A percentile compares a stretch with the other conserved stretches of the same genome.
Evolutionary conservation across 208 protist species (phyloP).

Genomic region (Crithidia fasciculata): DNA sequence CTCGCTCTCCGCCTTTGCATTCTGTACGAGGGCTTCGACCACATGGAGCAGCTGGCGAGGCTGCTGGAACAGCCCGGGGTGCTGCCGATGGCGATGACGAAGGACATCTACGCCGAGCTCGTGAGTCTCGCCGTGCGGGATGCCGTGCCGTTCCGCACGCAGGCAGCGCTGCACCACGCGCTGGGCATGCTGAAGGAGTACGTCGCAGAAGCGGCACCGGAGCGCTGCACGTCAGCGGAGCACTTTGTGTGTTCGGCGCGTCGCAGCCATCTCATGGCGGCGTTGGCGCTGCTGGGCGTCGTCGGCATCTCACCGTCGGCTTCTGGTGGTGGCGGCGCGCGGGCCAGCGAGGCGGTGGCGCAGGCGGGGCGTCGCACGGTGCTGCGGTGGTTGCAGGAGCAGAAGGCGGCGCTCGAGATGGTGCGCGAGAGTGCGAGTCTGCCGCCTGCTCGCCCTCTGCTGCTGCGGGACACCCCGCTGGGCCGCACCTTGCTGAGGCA

Average conservation of each 20-base stretch:
- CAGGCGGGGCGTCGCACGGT: slow-evolving; percentile 5
- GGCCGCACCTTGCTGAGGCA: slow-evolving; percentile 39
- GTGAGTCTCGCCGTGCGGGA: slow-evolving; percentile 79
- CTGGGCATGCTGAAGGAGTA: slow-evolving; percentile 31
- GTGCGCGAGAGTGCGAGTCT: slow-evolving; percentile 21
- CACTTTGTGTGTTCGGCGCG: slow-evolving; percentile 35
- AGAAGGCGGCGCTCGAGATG: slow-evolving; percentile 30
- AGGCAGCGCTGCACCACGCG: slow-evolving; percentile 26
- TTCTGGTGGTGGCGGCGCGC: background rate
- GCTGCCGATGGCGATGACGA: slow-evolving; percentile 35
- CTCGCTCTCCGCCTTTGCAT: slow-evolving; percentile 62
- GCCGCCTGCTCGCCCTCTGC: slow-evolving; percentile 25
- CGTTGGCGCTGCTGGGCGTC: slow-evolving; percentile 24
- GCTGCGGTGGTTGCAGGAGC: slow-evolving; percentile 27
- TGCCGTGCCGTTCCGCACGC: slow-evolving; percentile 36
- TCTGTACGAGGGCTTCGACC: slow-evolving; percentile 58
- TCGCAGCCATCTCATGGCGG: slow-evolving; percentile 30
- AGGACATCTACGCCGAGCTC: slow-evolving; percentile 63
- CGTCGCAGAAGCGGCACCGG: slow-evolving; percentile 40
- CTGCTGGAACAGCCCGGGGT: slow-evolving; percentile 34
- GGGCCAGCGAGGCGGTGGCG: background rate
- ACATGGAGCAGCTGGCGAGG: slow-evolving; percentile 55
- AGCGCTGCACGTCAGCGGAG: slow-evolving; percentile 38
- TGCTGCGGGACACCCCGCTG: slow-evolving; percentile 40
- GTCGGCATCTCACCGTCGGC: background rate